Evolutionary conservation across 306 rosid genomes (phyloP).

Genomic region (Sindora glabra): DNA sequence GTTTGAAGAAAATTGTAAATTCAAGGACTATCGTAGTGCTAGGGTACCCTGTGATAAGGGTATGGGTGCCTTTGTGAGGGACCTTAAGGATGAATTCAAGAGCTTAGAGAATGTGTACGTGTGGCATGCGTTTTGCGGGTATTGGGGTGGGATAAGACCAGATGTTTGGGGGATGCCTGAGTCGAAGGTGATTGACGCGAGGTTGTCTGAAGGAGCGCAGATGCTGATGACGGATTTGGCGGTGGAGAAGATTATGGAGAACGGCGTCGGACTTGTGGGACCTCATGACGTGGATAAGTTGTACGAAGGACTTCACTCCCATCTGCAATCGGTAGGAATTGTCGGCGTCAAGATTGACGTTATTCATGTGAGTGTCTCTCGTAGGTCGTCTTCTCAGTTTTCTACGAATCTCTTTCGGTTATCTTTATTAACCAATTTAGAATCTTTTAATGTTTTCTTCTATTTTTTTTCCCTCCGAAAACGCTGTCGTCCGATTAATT

Average conservation of each 20-base stretch:
- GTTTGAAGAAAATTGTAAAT: conserved; percentile 51
- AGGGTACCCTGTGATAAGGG: conserved; percentile 8
- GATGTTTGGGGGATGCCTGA: conserved; percentile 32
- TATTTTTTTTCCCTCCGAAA: too few species aligned
- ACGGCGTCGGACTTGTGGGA: conserved; percentile 52
- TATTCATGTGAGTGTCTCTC: conserved; percentile 34
- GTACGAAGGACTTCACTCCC: conserved; percentile 58
- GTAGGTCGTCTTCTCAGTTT: too few species aligned
- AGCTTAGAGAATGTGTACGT: conserved; percentile 49
- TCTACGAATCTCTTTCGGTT: too few species aligned
- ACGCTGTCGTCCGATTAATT: too few species aligned
- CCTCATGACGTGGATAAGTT: conserved; percentile 36
- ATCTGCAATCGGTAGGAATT: conserved; percentile 40
- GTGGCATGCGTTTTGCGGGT: conserved; percentile 76
- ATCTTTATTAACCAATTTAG: too few species aligned
- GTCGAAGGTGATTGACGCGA: conserved; percentile 27
- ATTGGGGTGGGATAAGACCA: conserved; percentile 71
- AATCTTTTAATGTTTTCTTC: too few species aligned
- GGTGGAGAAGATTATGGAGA: conserved; percentile 40
- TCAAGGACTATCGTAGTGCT: conserved; percentile 22
- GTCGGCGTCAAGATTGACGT: conserved; percentile 81
- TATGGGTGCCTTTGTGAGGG: conserved; percentile 51
- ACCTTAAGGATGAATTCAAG: conserved; percentile 52
- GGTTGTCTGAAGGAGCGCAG: conserved; percentile 31
- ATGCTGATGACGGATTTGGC: conserved; percentile 55